Evolutionary conservation across 2,329 filamentous ascomycete genomes (phyloP).

Genomic region (Drechslerella stenobrocha): DNA sequence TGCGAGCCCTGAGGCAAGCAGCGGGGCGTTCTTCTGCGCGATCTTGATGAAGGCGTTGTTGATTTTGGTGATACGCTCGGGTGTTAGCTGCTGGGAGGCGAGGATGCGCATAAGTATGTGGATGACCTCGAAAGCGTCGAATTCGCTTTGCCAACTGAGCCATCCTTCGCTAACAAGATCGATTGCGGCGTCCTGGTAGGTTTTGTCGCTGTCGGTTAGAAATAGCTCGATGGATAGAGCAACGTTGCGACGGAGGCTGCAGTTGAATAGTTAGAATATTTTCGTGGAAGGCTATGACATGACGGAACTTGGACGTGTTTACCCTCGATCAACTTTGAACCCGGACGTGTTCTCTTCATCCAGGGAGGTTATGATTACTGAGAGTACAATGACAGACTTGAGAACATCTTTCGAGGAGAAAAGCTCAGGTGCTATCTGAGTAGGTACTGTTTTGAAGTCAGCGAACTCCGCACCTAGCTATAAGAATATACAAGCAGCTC

Average conservation of each 20-base stretch:
- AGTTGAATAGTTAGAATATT: neutral
- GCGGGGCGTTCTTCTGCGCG: slow-evolving; percentile 50
- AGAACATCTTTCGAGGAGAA: slow-evolving; percentile 50
- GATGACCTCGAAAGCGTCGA: slow-evolving; percentile 52
- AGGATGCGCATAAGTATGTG: slow-evolving; percentile 52
- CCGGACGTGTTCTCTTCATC: slow-evolving; percentile 45
- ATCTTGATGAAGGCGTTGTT: slow-evolving; percentile 50
- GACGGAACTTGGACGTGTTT: neutral
- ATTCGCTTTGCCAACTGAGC: slow-evolving; percentile 50
- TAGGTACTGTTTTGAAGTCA: too few species aligned
- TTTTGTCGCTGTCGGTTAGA: slow-evolving; percentile 50
- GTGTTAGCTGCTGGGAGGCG: slow-evolving; percentile 40
- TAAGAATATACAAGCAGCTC: too few species aligned
- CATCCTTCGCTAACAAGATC: slow-evolving; percentile 52
- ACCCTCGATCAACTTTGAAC: slow-evolving; percentile 44
- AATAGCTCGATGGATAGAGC: slow-evolving; percentile 51
- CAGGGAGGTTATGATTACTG: slow-evolving; percentile 48
- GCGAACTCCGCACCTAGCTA: too few species aligned
- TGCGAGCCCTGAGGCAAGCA: slow-evolving; percentile 50
- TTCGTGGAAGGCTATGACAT: too few species aligned
- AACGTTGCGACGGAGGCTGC: slow-evolving; percentile 50
- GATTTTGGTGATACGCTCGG: slow-evolving; percentile 32
- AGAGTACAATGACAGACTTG: slow-evolving; percentile 50
- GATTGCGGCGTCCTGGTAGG: slow-evolving; percentile 52
- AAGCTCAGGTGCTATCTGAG: slow-evolving; percentile 51